Evolutionary conservation across 2,329 filamentous ascomycete species (phyloP).

Genomic region (Sclerotinia subarctica): DNA sequence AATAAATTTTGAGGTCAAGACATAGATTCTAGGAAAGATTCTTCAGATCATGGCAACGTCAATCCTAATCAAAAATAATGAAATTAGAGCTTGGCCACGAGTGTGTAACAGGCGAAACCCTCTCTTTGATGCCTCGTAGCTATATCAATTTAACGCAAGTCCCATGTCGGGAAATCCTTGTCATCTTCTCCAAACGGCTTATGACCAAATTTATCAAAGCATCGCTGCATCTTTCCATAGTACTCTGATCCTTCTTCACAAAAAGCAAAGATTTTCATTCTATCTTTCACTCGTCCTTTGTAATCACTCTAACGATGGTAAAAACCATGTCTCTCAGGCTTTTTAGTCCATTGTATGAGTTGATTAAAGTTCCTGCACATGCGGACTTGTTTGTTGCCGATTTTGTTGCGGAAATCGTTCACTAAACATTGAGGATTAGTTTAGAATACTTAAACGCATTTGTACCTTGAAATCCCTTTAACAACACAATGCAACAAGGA

Average conservation of each 20-base stretch:
- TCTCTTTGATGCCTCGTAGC: neutral
- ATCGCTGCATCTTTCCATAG: conserved; percentile 10
- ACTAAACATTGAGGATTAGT: neutral
- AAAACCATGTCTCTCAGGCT: conserved; percentile 6
- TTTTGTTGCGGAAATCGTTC: neutral
- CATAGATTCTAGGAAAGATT: neutral
- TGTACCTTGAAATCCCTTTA: neutral
- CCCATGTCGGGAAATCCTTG: neutral
- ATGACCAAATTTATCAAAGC: conserved; percentile 12
- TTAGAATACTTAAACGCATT: neutral
- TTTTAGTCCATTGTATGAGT: conserved; percentile 12
- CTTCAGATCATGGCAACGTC: neutral
- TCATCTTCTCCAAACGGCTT: conserved; percentile 2
- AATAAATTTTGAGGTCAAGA: neutral
- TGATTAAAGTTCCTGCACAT: conserved; percentile 20
- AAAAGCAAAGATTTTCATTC: conserved; percentile 10
- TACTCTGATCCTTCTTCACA: conserved; percentile 16
- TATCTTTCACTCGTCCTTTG: neutral
- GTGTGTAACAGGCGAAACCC: rapidly evolving
- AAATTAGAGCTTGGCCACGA: neutral
- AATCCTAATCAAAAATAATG: neutral
- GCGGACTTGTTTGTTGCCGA: conserved; percentile 17
- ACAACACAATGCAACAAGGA: neutral
- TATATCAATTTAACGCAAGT: neutral
- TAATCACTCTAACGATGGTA: conserved; percentile 11